These are phyloP conservation scores for Neurospora africana DNA, from an alignment of 495 filamentous ascomycete species.

Conservation along the genomic window DNA sequence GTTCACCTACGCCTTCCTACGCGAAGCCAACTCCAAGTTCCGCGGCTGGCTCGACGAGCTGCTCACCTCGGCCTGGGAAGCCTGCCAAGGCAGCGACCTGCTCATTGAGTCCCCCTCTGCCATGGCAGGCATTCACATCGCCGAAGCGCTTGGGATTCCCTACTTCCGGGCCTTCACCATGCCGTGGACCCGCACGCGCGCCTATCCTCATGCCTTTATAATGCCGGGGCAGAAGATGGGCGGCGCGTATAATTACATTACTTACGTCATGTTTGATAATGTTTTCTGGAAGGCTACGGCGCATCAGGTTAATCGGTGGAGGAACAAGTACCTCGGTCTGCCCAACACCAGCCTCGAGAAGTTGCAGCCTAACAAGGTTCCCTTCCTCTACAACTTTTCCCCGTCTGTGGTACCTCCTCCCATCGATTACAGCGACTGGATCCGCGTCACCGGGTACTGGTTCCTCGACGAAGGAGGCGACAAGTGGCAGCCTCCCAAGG, in stretches of 20 bases:
- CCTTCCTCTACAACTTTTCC: conserved; percentile 96
- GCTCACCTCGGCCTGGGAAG: conserved; percentile 69
- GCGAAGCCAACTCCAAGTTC: conserved; percentile 78
- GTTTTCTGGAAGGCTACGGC: conserved; percentile 94
- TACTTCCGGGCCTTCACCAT: conserved; percentile 98
- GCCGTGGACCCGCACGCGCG: conserved; percentile 94
- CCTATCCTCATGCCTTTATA: conserved; percentile 97
- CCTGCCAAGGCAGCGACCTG: conserved; percentile 80
- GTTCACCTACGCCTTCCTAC: conserved; percentile 87
- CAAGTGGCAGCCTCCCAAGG: conserved; percentile 60
- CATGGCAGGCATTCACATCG: conserved; percentile 97
- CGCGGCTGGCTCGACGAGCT: conserved; percentile 90
- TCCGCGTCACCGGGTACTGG: conserved; percentile 95
- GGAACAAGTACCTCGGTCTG: conserved; percentile 66
- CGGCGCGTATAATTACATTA: conserved; percentile 87
- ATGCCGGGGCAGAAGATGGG: conserved; percentile 90
- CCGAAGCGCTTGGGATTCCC: conserved; percentile 86
- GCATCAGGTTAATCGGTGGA: conserved; percentile 87
- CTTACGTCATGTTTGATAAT: conserved; percentile 94
- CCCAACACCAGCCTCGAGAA: conserved; percentile 78
- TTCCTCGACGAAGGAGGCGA: conserved; percentile 75
- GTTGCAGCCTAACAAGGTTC: conserved; percentile 90
- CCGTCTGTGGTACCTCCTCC: conserved; percentile 86
- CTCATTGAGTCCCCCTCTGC: conserved; percentile 93
- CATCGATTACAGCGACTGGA: conserved; percentile 95